A percentile compares a stretch with the other conserved stretches of the same genome.
phyloP scores from a whole-genome alignment of 2,329 filamentous ascomycete species.

The Arthrobotrys pseudoclavata region DNA sequence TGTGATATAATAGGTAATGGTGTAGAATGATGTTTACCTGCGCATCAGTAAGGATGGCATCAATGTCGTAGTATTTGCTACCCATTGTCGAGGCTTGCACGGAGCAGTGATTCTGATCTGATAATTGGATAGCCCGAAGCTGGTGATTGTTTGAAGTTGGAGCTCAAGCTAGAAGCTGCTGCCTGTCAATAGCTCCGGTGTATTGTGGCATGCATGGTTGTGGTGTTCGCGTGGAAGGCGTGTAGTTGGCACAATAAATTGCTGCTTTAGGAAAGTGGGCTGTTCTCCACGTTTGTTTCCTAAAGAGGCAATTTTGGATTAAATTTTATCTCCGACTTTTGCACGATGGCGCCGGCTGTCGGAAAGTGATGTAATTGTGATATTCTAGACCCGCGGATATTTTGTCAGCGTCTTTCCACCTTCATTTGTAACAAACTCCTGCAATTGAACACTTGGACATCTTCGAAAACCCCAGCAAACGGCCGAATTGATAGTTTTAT shows the following conservation, averaged over 20 bases:
- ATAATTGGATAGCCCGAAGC: neutral
- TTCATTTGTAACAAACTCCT: conserved; percentile 41
- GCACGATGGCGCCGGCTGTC: conserved; percentile 1
- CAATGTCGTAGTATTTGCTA: conserved; percentile 83
- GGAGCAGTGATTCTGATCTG: neutral
- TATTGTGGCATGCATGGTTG: neutral
- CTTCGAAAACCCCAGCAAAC: conserved; percentile 21
- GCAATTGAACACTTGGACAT: neutral
- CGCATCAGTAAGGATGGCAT: conserved; percentile 85
- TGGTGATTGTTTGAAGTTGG: neutral
- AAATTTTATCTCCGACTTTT: conserved; percentile 16
- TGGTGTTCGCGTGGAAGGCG: conserved; percentile 30
- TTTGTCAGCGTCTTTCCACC: conserved; percentile 38
- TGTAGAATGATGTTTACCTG: conserved; percentile 71
- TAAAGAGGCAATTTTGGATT: conserved; percentile 8
- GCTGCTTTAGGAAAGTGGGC: neutral
- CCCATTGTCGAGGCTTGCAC: conserved; percentile 64
- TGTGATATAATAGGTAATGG: conserved; percentile 24
- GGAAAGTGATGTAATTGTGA: conserved; percentile 49
- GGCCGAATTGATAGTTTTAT: conserved; percentile 28
- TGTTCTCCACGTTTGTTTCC: conserved; percentile 2
- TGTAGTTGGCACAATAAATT: conserved; percentile 5
- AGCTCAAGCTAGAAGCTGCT: no score
- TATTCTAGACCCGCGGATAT: conserved; percentile 47
- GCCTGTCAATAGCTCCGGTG: neutral